Percentiles rank a stretch among this genome's conserved stretches.
Conservation (phyloP, 148 eudicot genomes). For the Hydrangea macrophylla region DNA sequence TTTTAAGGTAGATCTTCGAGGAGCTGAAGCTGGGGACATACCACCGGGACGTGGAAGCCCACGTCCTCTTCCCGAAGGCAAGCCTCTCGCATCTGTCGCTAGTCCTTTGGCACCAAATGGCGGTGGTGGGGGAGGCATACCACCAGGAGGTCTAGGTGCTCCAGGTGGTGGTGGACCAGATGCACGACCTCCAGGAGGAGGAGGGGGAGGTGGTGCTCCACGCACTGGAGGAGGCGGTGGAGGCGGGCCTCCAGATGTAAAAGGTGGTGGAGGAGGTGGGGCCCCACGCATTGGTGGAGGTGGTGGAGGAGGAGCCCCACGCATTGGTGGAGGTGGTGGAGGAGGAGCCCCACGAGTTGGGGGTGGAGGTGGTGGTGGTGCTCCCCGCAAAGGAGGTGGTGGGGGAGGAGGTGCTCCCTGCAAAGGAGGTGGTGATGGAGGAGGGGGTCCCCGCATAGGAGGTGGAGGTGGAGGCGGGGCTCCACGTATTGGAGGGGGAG, state of each 20-base stretch:
- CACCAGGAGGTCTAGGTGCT: conserved; percentile 68
- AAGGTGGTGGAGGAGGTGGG: conserved; percentile 35
- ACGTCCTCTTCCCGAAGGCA: conserved; percentile 62
- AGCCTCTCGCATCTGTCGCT: conserved; percentile 10
- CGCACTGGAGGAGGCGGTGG: conserved; percentile 46
- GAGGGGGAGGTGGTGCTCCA: conserved; percentile 70
- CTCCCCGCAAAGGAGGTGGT: conserved; percentile 8
- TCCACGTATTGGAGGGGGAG: conserved; percentile 23
- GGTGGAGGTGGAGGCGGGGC: conserved; percentile 37
- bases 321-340: conserved; percentile 48
- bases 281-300: conserved; percentile 6
- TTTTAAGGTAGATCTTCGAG: conserved; percentile 65
- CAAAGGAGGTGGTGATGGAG: conserved; percentile 22
- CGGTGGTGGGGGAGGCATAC: conserved; percentile 77
- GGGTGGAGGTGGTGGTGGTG: conserved; percentile 41
- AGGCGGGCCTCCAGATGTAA: conserved; percentile 19
- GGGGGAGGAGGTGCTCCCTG: conserved; percentile 20
- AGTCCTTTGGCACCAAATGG: conserved; percentile 51
- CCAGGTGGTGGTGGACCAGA: conserved; percentile 51
- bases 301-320: conserved; percentile 23
- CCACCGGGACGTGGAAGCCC: conserved; percentile 62
- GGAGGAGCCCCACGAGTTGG: conserved; percentile 27
- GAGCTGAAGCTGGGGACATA: conserved; percentile 27
- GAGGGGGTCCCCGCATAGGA: conserved; percentile 18
- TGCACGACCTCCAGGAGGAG: conserved; percentile 51